Conservation (phyloP, 2,329 filamentous ascomycete species). For the Fusarium scirpi region DNA sequence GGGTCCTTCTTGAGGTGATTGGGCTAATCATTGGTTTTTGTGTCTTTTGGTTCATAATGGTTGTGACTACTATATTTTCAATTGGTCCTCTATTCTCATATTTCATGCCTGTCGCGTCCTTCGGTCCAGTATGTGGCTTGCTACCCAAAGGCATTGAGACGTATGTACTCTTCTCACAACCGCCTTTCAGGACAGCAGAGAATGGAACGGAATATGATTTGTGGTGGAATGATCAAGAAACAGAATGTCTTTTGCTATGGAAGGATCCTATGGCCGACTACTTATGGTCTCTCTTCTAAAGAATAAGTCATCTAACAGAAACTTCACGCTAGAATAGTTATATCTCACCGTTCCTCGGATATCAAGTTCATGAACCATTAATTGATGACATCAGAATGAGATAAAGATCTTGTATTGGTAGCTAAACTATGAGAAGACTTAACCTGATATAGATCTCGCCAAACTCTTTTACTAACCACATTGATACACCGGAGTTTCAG, state of each 20-base stretch:
- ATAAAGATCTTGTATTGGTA: not conserved
- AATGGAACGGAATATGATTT: not conserved
- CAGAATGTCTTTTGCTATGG: slow-evolving; percentile 8
- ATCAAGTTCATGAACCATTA: not conserved
- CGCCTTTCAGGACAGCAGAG: not conserved
- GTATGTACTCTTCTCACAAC: not conserved
- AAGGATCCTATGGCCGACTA: slow-evolving; percentile 20
- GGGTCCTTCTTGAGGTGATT: not conserved
- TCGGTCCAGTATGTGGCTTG: not conserved
- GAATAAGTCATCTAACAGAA: not conserved
- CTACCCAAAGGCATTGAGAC: slow-evolving; percentile 6
- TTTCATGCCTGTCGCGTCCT: not conserved
- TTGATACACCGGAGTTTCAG: slow-evolving; percentile 12
- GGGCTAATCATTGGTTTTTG: not conserved
- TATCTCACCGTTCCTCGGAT: not conserved
- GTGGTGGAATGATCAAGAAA: not conserved
- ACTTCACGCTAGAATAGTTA: not conserved
- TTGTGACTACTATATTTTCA: not conserved
- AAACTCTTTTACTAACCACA: slow-evolving; percentile 12
- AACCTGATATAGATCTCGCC: too few species aligned
- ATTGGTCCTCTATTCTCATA: not conserved
- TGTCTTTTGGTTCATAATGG: not conserved
- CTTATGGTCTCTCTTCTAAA: slow-evolving; percentile 27
- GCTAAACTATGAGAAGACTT: not conserved
- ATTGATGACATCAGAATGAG: not conserved